A percentile compares a stretch with the other conserved stretches of the same genome.
Conservation (phyloP, 345 rosid genomes). For the Triadica sebifera region DNA sequence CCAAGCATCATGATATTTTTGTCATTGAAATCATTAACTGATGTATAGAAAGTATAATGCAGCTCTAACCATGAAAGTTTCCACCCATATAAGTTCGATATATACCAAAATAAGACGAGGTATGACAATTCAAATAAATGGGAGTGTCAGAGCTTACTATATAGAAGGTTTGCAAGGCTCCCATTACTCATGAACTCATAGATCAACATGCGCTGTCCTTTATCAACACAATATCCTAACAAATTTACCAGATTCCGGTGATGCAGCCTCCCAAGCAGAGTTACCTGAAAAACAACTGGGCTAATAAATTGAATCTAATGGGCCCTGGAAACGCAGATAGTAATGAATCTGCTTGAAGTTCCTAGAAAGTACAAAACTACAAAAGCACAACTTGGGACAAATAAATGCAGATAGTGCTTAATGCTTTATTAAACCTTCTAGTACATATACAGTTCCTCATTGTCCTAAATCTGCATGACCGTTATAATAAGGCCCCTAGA, state of each 20-base stretch:
- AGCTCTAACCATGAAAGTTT: background rate
- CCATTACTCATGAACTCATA: slow-evolving; percentile 99
- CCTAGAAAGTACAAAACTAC: background rate
- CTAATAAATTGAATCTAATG: background rate
- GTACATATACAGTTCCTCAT: background rate
- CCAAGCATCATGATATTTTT: background rate
- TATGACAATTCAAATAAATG: slow-evolving; percentile 10
- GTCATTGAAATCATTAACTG: background rate
- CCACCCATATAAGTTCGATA: background rate
- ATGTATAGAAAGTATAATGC: background rate
- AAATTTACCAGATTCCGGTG: slow-evolving; percentile 95
- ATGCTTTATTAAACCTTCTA: background rate
- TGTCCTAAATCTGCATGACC: background rate
- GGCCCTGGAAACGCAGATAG: background rate
- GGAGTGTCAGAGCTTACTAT: slow-evolving; percentile 50
- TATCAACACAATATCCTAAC: slow-evolving; percentile 83
- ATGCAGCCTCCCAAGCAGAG: slow-evolving; percentile 89
- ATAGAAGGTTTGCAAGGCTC: slow-evolving; percentile 75
- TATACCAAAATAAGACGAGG: background rate
- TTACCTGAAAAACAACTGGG: slow-evolving; percentile 51
- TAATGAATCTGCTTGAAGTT: background rate
- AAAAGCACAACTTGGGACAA: background rate
- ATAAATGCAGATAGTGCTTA: background rate
- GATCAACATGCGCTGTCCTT: slow-evolving; percentile 71
- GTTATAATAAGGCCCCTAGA: background rate